Base-by-base conservation (phyloP, 306 rosid species). In the Vachellia collinsii region DNA sequence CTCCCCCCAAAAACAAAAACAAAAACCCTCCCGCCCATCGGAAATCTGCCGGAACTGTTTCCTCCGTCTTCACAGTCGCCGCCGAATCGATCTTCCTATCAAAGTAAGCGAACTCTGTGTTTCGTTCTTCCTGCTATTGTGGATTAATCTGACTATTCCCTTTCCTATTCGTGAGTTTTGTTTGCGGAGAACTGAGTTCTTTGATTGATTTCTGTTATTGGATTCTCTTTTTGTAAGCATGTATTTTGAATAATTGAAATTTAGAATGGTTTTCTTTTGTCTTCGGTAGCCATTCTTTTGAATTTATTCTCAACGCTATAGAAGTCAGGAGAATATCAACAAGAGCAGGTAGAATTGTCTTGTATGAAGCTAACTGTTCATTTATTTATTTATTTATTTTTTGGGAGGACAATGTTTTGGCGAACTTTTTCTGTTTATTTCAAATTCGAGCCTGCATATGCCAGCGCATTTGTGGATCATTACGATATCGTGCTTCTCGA, bases 401-500 rank as follows among this genome's bases (percentile, higher is more conserved):
- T 50, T n/a, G 5, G 17, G 19, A n/a, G 0, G 41, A 69, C 1
- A 67, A 11, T 41, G 9, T 42, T 42, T 69, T 43, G 19, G n/a
- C 12, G 29, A 43, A 22, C 37, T 43, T 11, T 11, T 29, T 36
- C 5, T 25, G 7, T 42, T 42, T 42, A 44, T 70, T 70, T 70
- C 29, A 5, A 70, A 70, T 11, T 43, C 20, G 51, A 25, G 36
- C 2, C 36, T 69, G 54, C 20, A 12, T 44, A 44, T 70, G 74
- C 39, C 56, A 59, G 56, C 39, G 74, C 74, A 22, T 22, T 12
- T 44, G 38, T 44, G 74, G 39, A 44, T 70, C 13, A 43, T 70
- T 70, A 29, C 74, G 11, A 11, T 69, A 11, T 42, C 53, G 74
- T 38, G 44, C 54, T 70, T 43, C 37, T 43, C 74, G 74, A 20